Conservation (phyloP, 2,329 filamentous ascomycete species). For the Aspergillus intermedius region DNA sequence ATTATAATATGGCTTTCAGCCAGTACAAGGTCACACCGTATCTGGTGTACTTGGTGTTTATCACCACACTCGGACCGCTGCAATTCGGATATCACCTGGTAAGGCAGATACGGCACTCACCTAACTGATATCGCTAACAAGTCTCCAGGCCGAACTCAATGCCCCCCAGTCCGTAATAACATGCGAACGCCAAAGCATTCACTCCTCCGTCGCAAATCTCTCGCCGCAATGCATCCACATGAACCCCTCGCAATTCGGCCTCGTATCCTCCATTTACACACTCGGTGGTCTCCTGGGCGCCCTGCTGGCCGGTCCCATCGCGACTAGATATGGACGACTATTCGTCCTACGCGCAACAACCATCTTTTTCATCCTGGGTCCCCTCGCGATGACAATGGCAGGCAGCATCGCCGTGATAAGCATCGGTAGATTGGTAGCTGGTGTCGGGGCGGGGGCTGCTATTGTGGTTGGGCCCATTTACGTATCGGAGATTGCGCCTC, state of each 20-base stretch:
- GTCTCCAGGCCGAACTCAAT: constrained; percentile 76
- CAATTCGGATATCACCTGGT: constrained; percentile 95
- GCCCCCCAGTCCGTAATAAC: constrained; percentile 90
- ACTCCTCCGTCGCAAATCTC: constrained; percentile 12
- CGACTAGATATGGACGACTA: constrained; percentile 68
- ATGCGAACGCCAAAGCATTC: constrained; percentile 60
- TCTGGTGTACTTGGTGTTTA: constrained; percentile 66
- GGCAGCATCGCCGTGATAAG: constrained; percentile 61
- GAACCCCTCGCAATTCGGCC: constrained; percentile 71
- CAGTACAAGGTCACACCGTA: constrained; percentile 57
- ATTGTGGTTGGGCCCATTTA: constrained; percentile 93
- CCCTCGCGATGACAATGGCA: constrained; percentile 67
- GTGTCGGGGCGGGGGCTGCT: constrained; percentile 76
- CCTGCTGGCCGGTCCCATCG: constrained; percentile 69
- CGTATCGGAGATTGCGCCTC: constrained; percentile 84
- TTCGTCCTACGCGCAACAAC: constrained; percentile 71
- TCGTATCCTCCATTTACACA: constrained; percentile 85
- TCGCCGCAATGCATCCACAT: constrained; percentile 76
- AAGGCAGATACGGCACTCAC: constrained; percentile 13
- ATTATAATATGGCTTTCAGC: constrained; percentile 16
- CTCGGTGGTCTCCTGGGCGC: constrained; percentile 82
- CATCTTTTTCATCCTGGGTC: constrained; percentile 68
- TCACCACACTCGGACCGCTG: constrained; percentile 77
- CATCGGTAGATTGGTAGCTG: constrained; percentile 70
- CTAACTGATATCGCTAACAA: background rate